These are phyloP conservation scores for Gynostemma pentaphyllum DNA, from an alignment of 306 rosid genomes.

Conservation along the genomic window DNA sequence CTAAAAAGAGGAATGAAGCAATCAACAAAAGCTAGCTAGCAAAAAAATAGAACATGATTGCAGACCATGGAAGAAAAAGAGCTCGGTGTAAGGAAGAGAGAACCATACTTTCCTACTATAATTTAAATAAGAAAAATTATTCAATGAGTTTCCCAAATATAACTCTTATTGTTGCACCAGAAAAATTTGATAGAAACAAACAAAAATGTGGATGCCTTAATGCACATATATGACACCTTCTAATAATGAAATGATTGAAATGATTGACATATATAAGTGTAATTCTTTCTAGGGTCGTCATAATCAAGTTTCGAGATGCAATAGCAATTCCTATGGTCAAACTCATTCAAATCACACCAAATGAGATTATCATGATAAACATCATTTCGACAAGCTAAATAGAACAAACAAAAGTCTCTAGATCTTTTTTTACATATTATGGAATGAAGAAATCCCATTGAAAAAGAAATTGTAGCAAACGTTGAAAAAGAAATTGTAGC, in stretches of 20 bases:
- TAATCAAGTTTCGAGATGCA: too few species aligned
- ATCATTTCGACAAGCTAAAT: too few species aligned
- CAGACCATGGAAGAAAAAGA: not conserved
- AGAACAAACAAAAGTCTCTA: too few species aligned
- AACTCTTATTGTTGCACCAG: not conserved
- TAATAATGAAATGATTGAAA: not conserved
- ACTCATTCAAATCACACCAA: too few species aligned
- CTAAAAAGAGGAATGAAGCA: slow-evolving; percentile 37
- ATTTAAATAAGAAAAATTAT: not conserved
- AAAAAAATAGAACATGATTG: not conserved
- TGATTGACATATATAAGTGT: not conserved
- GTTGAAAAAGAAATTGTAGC: too few species aligned
- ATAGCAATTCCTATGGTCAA: too few species aligned
- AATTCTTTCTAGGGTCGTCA: too few species aligned
- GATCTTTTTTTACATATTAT: too few species aligned
- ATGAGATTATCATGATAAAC: too few species aligned
- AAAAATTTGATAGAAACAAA: not conserved
- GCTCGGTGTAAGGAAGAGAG: not conserved
- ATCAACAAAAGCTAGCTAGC: slow-evolving; percentile 9
- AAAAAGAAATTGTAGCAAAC: too few species aligned
- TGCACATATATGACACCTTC: not conserved
- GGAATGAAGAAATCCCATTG: too few species aligned
- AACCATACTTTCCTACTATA: not conserved
- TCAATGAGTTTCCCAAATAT: not conserved
- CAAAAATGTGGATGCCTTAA: not conserved